Percentiles rank a stretch among this genome's conserved stretches.
These are phyloP conservation scores for Andrographis paniculata DNA, from an alignment of 305 asterid genomes.

Conservation along the genomic window DNA sequence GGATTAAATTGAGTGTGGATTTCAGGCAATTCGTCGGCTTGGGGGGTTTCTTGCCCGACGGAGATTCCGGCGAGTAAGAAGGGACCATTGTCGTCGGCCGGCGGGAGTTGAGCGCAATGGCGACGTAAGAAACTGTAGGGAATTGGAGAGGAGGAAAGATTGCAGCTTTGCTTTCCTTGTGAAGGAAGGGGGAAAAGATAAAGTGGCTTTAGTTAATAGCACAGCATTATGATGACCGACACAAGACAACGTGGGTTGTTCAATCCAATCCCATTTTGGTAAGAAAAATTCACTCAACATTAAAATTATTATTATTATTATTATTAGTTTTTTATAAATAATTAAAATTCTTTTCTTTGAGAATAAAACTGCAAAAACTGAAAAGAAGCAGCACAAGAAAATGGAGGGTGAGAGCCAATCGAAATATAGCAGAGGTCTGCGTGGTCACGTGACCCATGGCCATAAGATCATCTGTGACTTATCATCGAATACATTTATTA, in stretches of 20 bases:
- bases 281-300: too few species aligned
- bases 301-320: too few species aligned
- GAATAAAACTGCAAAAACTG: too few species aligned
- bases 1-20: slow-evolving; percentile 17
- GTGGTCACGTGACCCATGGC: too few species aligned
- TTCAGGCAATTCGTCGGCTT: slow-evolving; percentile 2
- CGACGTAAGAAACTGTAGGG: neutral
- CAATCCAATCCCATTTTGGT: too few species aligned
- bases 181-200: neutral
- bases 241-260: neutral
- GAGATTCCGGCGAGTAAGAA: neutral
- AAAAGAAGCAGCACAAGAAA: too few species aligned
- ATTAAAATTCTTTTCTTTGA: too few species aligned
- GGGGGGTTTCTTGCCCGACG: neutral
- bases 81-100: neutral
- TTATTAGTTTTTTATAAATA: too few species aligned
- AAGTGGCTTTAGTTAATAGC: neutral
- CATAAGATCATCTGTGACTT: too few species aligned
- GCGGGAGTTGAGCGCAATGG: neutral
- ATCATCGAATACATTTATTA: too few species aligned
- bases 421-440: too few species aligned
- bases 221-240: neutral
- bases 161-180: neutral
- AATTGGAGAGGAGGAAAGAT: neutral
- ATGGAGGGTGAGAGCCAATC: too few species aligned